phyloP scores from a whole-genome alignment of 768 basidiomycete species.

The Tephrocybe rancida region DNA sequence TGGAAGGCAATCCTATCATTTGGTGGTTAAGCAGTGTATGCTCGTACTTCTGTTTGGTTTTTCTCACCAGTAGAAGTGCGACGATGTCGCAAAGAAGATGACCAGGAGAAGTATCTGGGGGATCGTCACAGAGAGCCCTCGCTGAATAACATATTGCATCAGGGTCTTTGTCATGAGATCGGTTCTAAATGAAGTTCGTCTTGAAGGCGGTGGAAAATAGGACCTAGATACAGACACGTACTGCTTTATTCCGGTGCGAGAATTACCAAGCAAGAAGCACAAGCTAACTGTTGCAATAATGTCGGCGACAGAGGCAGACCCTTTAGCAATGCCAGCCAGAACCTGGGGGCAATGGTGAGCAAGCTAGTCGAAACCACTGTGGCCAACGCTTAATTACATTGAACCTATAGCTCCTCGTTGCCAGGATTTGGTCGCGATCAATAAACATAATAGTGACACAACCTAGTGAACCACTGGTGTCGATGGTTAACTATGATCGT shows the following conservation, averaged over 20 bases:
- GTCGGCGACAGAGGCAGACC: slow-evolving; percentile 36
- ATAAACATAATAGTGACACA: slow-evolving; percentile 4
- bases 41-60: not conserved
- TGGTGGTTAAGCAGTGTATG: not conserved
- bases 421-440: slow-evolving; percentile 15
- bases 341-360: slow-evolving; percentile 19
- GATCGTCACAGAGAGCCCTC: slow-evolving; percentile 37
- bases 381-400: too few relatives aligned
- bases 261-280: slow-evolving; percentile 29
- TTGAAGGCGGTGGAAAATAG: too few relatives aligned
- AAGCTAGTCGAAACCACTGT: not conserved
- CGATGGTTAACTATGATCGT: not conserved
- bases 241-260: slow-evolving; percentile 31
- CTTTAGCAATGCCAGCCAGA: slow-evolving; percentile 37
- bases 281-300: slow-evolving; percentile 36
- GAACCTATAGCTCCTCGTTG: slow-evolving; percentile 21
- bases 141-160: slow-evolving; percentile 34
- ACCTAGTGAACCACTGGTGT: not conserved
- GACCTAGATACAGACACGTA: too few relatives aligned
- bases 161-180: slow-evolving; percentile 31
- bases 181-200: too few relatives aligned
- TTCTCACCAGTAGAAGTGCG: slow-evolving; percentile 34
- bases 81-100: slow-evolving; percentile 32
- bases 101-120: slow-evolving; percentile 34
- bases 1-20: slow-evolving; percentile 37